Evolutionary conservation across 2,329 filamentous ascomycete genomes (phyloP).

Genomic region (Orbilia brochopaga): DNA sequence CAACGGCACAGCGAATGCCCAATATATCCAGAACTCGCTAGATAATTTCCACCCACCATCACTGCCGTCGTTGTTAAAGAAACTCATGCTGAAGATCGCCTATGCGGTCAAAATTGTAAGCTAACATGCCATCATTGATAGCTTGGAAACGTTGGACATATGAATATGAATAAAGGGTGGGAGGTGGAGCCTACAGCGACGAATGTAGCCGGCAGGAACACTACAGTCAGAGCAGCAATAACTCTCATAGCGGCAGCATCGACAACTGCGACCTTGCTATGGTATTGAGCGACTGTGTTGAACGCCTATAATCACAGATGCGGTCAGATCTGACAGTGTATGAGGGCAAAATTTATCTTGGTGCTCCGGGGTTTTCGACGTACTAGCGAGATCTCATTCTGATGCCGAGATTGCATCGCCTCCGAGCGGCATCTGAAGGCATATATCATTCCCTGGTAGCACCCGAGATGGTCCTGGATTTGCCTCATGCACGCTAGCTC

Average conservation of each 20-base stretch:
- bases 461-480: conserved; percentile 30
- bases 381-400: conserved; percentile 39
- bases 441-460: conserved; percentile 41
- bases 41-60: conserved; percentile 25
- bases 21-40: conserved; percentile 43
- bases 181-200: conserved; percentile 24
- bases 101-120: conserved; percentile 1
- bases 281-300: conserved; percentile 42
- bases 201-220: conserved; percentile 40
- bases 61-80: conserved; percentile 37
- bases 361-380: background rate
- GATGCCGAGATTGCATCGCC: conserved; percentile 37
- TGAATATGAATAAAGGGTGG: too few relatives aligned
- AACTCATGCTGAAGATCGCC: conserved; percentile 48
- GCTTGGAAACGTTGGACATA: background rate
- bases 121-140: background rate
- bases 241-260: conserved; percentile 35
- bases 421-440: conserved; percentile 43
- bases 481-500: conserved; percentile 35
- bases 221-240: conserved; percentile 33
- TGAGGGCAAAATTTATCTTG: background rate
- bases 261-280: conserved; percentile 22
- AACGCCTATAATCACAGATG: conserved; percentile 16
- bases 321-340: background rate
- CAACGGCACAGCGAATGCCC: conserved; percentile 35